phyloP scores from a whole-genome alignment of 129 eudicot genomes.

The Calendula officinalis region DNA sequence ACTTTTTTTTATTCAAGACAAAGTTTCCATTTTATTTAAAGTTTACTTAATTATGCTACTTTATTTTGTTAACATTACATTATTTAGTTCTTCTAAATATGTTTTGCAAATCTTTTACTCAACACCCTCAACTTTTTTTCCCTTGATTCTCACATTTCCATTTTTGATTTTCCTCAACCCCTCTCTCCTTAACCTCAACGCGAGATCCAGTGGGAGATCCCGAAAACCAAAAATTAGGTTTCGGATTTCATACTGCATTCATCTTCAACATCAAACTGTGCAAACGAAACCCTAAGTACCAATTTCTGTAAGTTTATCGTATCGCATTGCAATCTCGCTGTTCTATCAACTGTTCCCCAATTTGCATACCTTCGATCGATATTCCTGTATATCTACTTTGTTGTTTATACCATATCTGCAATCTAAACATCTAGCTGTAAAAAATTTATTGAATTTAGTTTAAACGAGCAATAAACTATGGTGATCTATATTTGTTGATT shows the following conservation, averaged over 20 bases:
- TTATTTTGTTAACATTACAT: no score
- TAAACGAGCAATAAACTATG: constrained; percentile 6
- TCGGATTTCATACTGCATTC: constrained; percentile 8
- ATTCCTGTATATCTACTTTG: neutral
- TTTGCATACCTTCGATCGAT: neutral
- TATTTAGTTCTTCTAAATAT: no score
- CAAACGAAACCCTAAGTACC: constrained; percentile 16
- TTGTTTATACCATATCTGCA: neutral
- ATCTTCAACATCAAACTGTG: neutral
- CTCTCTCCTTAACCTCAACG: neutral
- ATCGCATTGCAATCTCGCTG: constrained; percentile 17
- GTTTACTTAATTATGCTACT: no score
- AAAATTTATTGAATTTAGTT: neutral
- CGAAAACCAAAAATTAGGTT: constrained; percentile 20
- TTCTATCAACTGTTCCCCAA: neutral
- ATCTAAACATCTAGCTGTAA: constrained; percentile 11
- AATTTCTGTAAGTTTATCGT: constrained; percentile 23
- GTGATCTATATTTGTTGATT: constrained; percentile 9
- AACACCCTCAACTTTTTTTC: constrained; percentile 2
- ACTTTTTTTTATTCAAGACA: no score
- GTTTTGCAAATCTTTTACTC: constrained; percentile 20
- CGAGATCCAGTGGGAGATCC: constrained; percentile 37
- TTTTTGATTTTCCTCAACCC: neutral
- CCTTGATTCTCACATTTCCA: constrained; percentile 22
- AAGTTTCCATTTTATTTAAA: no score